Conservation (phyloP, 257 asterid genomes). For the Salvia rosmarinus region DNA sequence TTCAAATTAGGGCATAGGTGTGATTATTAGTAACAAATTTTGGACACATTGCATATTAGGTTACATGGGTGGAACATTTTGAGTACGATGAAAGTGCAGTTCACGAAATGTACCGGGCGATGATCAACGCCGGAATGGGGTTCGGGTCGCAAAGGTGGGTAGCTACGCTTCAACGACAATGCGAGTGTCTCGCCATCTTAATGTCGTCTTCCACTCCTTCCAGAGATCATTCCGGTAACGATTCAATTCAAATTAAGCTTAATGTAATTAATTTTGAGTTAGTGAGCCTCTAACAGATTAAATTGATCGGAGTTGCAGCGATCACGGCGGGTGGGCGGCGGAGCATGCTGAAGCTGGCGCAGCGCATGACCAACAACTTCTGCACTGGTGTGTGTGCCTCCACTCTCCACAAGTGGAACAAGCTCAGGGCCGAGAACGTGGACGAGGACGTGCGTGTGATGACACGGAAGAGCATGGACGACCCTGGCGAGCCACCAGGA, state of each 20-base stretch:
- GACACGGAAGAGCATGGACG: conserved; percentile 82
- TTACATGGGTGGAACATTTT: conserved; percentile 88
- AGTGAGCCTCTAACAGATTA: too few species aligned
- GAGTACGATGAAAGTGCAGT: conserved; percentile 78
- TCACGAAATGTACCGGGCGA: conserved; percentile 74
- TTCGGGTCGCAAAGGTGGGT: conserved; percentile 91
- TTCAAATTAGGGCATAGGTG: neutral
- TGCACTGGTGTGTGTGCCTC: conserved; percentile 93
- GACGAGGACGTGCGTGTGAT: conserved; percentile 86
- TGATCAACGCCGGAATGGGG: conserved; percentile 75
- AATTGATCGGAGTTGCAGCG: conserved; percentile 38
- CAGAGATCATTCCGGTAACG: conserved; percentile 59
- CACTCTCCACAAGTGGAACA: conserved; percentile 90
- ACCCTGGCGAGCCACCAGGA: conserved; percentile 94
- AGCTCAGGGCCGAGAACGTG: conserved; percentile 62
- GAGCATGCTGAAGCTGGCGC: conserved; percentile 94
- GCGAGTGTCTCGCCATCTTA: conserved; percentile 87
- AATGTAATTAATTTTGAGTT: neutral
- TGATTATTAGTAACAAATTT: neutral
- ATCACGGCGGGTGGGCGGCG: conserved; percentile 76
- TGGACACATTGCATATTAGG: conserved; percentile 41
- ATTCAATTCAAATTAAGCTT: neutral
- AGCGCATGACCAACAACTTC: conserved; percentile 91
- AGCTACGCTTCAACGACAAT: conserved; percentile 83
- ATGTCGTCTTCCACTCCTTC: conserved; percentile 62